Evolutionary conservation across 371 early-diverging fungal species (phyloP).

Genomic region (Apophysomyces elegans): DNA sequence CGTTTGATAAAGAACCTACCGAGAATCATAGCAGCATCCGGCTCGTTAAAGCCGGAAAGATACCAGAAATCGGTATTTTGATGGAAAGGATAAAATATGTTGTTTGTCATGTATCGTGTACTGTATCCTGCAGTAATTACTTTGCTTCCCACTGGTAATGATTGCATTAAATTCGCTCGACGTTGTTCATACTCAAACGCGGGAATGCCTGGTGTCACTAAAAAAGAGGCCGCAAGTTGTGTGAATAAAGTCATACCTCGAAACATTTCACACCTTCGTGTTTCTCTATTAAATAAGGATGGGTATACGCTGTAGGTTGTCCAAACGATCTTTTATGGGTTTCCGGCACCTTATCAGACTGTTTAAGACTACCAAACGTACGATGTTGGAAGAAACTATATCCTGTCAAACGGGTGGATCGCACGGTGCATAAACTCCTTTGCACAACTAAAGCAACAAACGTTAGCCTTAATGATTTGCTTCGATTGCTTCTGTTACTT

Average conservation of each 20-base stretch:
- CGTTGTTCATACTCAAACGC: slow-evolving; percentile 76
- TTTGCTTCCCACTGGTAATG: slow-evolving; percentile 66
- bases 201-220: slow-evolving; percentile 83
- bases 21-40: slow-evolving; percentile 80
- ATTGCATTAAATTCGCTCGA: slow-evolving; percentile 65
- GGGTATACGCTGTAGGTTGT: slow-evolving; percentile 80
- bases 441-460: neutral
- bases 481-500: neutral
- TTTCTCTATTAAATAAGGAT: slow-evolving; percentile 79
- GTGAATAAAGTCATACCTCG: too few relatives aligned
- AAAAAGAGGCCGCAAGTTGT: neutral
- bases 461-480: neutral
- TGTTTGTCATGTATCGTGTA: slow-evolving; percentile 86
- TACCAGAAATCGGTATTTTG: slow-evolving; percentile 92
- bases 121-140: slow-evolving; percentile 80
- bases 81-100: slow-evolving; percentile 95
- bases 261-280: slow-evolving; percentile 61
- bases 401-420: neutral
- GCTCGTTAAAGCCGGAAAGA: slow-evolving; percentile 89
- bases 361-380: neutral
- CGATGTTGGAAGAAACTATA: neutral
- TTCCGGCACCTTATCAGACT: slow-evolving; percentile 32
- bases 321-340: slow-evolving; percentile 62
- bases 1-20: slow-evolving; percentile 43
- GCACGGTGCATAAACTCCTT: neutral